Base-by-base conservation (phyloP, 1,284 basidiomycete species). In the Irpex lacteus region DNA sequence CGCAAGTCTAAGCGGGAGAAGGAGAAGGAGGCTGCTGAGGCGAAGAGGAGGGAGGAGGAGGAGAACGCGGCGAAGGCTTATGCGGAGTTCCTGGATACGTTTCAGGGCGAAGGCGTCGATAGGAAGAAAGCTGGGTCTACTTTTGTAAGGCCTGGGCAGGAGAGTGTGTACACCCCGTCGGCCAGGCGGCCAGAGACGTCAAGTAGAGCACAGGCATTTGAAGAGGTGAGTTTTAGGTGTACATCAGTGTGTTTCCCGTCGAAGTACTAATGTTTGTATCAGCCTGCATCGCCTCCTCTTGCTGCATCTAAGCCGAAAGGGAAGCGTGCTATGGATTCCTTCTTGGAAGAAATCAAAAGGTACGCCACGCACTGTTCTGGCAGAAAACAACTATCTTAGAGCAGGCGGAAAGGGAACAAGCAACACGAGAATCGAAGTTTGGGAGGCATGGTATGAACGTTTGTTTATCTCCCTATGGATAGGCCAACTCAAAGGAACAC, bases 291-390 rank as follows among this genome's bases (percentile, higher is more conserved):
- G 32, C 85, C 89, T 2, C 73, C 82, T 2, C 70, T 73, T 8
- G 72, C 70, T 36, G 79, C 73, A 21, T 82, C 87, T 0, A 91
- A 86, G 71, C 88, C 91, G 0, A 95, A 92, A 73, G 96, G 96
- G 5, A 96, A 94, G 74, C 86, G 95, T 56, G 94, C 92, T 0
- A 98, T 98, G 94, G 95, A 97, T 75, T 79, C 88, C 2, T 98
- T 98, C 74, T 79, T 98, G 56, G 94, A 96, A 71, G 95, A 97
- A 76, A 93, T 98, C 67, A 98, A 98, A 77, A 86, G 86, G 95
- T 92, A 54, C n/a, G 78, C 61, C 37, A 19, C 58, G 55, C 13
- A 9, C 8, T 2, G 9, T 53, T 36, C 13, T 38, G 19, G 11
- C 57, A 7, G 56, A 61, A 38, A 63, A 52, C 44, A 34, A 11